Percentiles rank a stretch among this genome's conserved stretches.
Conservation (phyloP, 805 yeast genomes). For the Yamadazyma sp. region DNA sequence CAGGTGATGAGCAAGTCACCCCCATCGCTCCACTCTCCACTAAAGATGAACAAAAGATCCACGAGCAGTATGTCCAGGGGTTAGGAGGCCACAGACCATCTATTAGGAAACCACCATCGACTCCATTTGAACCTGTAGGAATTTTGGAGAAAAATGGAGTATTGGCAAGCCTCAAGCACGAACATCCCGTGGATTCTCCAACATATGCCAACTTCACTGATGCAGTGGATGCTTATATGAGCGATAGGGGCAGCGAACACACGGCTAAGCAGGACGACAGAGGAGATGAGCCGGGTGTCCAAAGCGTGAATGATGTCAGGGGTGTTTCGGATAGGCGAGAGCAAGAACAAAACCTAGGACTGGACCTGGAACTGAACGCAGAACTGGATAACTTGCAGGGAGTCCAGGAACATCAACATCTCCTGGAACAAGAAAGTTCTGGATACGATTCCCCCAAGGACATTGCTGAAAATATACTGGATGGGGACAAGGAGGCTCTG, state of each 20-base stretch:
- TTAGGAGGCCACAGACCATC: constrained; percentile 31
- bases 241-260: constrained; percentile 15
- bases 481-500: not conserved
- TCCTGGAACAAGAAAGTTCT: too few species aligned
- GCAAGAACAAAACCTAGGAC: not conserved
- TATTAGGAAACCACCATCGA: constrained; percentile 37
- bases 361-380: not conserved
- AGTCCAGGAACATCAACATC: not conserved
- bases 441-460: too few species aligned
- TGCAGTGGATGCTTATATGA: constrained; percentile 32
- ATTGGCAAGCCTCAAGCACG: not conserved
- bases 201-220: constrained; percentile 31
- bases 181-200: constrained; percentile 21
- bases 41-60: constrained; percentile 22
- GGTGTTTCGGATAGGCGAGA: not conserved
- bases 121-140: not conserved
- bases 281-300: not conserved
- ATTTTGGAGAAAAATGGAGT: not conserved
- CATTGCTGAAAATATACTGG: not conserved
- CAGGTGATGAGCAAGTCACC: constrained; percentile 17
- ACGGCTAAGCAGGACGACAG: not conserved
- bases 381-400: not conserved
- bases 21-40: constrained; percentile 28
- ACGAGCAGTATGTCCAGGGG: constrained; percentile 23
- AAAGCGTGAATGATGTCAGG: not conserved